These are phyloP conservation scores for Sicyos baderoa DNA, from an alignment of 306 rosid species.

Conservation along the genomic window DNA sequence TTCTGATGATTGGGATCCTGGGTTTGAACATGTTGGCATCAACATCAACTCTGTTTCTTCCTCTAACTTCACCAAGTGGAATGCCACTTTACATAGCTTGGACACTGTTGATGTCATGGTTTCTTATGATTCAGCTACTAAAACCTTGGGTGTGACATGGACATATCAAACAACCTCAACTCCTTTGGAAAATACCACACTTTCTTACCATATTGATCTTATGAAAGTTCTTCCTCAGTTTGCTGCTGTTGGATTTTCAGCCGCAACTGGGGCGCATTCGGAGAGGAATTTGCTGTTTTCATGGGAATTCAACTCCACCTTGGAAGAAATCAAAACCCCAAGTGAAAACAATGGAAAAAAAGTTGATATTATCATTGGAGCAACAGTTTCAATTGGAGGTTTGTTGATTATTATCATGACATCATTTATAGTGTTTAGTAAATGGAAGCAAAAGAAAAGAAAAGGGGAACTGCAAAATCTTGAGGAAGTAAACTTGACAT, in stretches of 20 bases:
- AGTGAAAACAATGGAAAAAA: not conserved
- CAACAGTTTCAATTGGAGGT: not conserved
- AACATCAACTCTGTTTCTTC: conserved; percentile 9
- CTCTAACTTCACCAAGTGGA: not conserved
- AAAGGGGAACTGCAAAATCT: not conserved
- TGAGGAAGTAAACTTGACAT: not conserved
- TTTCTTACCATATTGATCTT: not conserved
- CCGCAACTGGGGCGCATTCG: not conserved
- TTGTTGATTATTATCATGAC: not conserved
- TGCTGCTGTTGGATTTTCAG: not conserved
- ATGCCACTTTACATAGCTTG: conserved; percentile 15
- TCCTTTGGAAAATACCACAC: not conserved
- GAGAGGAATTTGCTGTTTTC: not conserved
- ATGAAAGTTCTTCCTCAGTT: not conserved
- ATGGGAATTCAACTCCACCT: conserved; percentile 18
- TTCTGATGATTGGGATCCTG: conserved; percentile 1
- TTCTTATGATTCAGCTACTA: not conserved
- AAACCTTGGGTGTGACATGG: conserved; percentile 15
- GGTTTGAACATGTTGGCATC: conserved; percentile 8
- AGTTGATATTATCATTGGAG: not conserved
- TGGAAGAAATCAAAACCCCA: not conserved
- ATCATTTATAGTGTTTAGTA: not conserved
- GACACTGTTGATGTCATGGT: not conserved
- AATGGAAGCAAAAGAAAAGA: not conserved
- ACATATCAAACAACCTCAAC: not conserved